phyloP scores from a whole-genome alignment of 495 filamentous ascomycete species.

The Podospora conica region DNA sequence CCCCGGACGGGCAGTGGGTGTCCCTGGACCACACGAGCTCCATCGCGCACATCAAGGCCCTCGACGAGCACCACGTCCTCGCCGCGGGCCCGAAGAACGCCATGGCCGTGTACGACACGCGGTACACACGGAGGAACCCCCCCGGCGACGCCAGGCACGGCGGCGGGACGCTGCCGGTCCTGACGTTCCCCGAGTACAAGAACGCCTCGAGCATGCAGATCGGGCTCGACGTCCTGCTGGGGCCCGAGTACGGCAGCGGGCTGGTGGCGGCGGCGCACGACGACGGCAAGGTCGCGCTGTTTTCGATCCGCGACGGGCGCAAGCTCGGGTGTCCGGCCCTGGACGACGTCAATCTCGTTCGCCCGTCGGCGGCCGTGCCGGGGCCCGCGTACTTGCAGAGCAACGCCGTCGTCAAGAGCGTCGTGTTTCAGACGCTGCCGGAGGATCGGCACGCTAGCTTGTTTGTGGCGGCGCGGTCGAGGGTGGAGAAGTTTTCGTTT shows the following conservation, averaged over 20 bases:
- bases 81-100: constrained; percentile 31
- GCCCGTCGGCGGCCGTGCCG: background rate
- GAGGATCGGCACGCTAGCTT: constrained; percentile 27
- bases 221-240: constrained; percentile 32
- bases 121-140: constrained; percentile 13
- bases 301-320: constrained; percentile 32
- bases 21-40: constrained; percentile 21
- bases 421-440: constrained; percentile 30
- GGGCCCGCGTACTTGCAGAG: background rate
- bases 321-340: constrained; percentile 20
- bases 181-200: constrained; percentile 31
- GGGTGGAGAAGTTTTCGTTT: constrained; percentile 28
- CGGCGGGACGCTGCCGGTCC: constrained; percentile 21
- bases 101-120: constrained; percentile 38
- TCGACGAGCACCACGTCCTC: constrained; percentile 31
- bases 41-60: constrained; percentile 29
- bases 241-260: constrained; percentile 17
- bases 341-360: constrained; percentile 4
- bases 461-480: constrained; percentile 21
- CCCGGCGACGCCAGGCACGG: background rate
- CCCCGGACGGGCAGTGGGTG: constrained; percentile 15
- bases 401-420: constrained; percentile 16
- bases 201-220: constrained; percentile 30
- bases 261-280: constrained; percentile 40
- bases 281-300: constrained; percentile 35